phyloP scores from a whole-genome alignment of 306 rosid species.

The Carpinus viminea region DNA sequence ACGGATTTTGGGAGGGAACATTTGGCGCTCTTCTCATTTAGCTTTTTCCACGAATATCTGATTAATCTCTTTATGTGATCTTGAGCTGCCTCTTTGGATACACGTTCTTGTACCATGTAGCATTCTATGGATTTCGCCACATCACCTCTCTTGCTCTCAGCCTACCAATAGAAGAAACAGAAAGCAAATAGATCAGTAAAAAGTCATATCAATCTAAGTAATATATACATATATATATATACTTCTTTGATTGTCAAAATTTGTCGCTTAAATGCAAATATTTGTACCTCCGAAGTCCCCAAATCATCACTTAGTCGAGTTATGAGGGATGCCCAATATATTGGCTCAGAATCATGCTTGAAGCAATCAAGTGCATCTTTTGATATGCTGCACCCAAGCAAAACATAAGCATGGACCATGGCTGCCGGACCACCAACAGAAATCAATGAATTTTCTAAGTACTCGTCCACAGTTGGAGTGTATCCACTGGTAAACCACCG shows the following conservation, averaged over 20 bases:
- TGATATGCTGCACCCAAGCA: constrained; percentile 4
- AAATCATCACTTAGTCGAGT: constrained; percentile 33
- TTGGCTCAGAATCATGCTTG: constrained; percentile 18
- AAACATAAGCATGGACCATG: constrained; percentile 22
- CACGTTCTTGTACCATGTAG: constrained; percentile 26
- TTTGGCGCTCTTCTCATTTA: constrained; percentile 20
- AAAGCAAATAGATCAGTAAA: too few species aligned
- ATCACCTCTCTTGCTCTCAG: constrained; percentile 35
- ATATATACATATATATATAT: too few species aligned
- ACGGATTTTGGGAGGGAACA: constrained; percentile 16
- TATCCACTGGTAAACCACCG: constrained; percentile 25
- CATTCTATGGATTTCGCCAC: constrained; percentile 35
- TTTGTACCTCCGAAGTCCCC: constrained; percentile 31
- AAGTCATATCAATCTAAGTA: too few species aligned
- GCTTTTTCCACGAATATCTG: constrained; percentile 21
- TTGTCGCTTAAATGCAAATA: not conserved
- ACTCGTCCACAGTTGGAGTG: constrained; percentile 27
- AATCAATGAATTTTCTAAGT: constrained; percentile 29
- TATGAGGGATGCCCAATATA: constrained; percentile 29
- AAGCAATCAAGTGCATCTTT: constrained; percentile 10
- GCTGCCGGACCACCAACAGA: constrained; percentile 38
- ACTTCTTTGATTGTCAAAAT: too few species aligned
- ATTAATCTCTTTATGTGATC: constrained; percentile 6
- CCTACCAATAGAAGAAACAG: not conserved
- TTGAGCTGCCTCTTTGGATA: constrained; percentile 27